Evolutionary conservation across 805 yeast species (phyloP).

Genomic region (Priceomyces carsonii): DNA sequence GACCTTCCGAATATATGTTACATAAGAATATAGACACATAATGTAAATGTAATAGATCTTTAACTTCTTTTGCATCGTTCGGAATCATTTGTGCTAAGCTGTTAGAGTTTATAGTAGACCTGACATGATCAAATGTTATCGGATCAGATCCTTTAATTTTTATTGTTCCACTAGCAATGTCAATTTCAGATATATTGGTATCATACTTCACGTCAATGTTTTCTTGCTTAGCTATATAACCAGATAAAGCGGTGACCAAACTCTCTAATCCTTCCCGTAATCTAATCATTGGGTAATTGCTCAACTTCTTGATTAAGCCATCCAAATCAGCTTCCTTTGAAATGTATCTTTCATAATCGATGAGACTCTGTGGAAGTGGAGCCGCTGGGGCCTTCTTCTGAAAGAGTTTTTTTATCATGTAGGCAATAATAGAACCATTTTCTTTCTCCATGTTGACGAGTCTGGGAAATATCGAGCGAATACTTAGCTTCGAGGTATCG

Average conservation of each 20-base stretch:
- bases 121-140: constrained; percentile 51
- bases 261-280: constrained; percentile 57
- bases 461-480: constrained; percentile 55
- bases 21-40: constrained; percentile 60
- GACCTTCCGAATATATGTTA: constrained; percentile 55
- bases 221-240: constrained; percentile 32
- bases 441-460: constrained; percentile 58
- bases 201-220: constrained; percentile 44
- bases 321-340: constrained; percentile 41
- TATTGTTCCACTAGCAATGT: constrained; percentile 15
- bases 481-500: constrained; percentile 66
- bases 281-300: constrained; percentile 61
- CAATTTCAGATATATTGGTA: constrained; percentile 21
- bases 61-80: constrained; percentile 15
- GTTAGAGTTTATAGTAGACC: constrained; percentile 57
- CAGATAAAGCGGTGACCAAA: constrained; percentile 46
- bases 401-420: constrained; percentile 38
- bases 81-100: constrained; percentile 34
- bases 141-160: constrained; percentile 14
- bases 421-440: constrained; percentile 58
- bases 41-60: constrained; percentile 22
- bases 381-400: constrained; percentile 9
- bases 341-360: constrained; percentile 39
- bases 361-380: constrained; percentile 18
- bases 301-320: constrained; percentile 37